phyloP scores from a whole-genome alignment of 2,329 filamentous ascomycete species.

The Paradendryphiella salina region DNA sequence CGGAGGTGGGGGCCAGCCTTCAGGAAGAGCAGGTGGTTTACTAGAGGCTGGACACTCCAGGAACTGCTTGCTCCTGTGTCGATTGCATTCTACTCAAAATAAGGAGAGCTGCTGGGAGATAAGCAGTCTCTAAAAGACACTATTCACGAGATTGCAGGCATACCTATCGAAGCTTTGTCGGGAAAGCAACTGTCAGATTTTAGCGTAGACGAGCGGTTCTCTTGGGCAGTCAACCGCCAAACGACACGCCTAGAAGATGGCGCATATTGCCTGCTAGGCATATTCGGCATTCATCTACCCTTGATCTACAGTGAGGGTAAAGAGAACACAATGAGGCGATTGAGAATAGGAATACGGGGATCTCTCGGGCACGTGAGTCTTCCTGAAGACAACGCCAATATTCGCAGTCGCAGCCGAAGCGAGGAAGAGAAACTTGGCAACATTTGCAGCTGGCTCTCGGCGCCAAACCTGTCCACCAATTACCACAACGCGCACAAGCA shows the following conservation, averaged over 20 bases:
- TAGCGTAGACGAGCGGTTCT: constrained; percentile 18
- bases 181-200: constrained; percentile 7
- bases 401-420: constrained; percentile 2
- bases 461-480: constrained; percentile 45
- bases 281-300: constrained; percentile 15
- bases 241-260: constrained; percentile 26
- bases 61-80: constrained; percentile 19
- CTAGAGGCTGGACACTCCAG: constrained; percentile 25
- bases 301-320: constrained; percentile 22
- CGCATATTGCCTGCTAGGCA: constrained; percentile 21
- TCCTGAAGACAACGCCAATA: constrained; percentile 15
- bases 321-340: constrained; percentile 14
- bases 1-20: constrained; percentile 7
- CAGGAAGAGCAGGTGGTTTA: constrained; percentile 20
- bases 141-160: constrained; percentile 13
- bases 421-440: constrained; percentile 8
- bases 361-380: no score
- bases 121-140: constrained; percentile 9
- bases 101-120: constrained; percentile 9
- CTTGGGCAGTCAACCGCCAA: constrained; percentile 28
- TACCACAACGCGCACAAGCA: constrained; percentile 37
- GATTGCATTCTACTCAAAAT: constrained; percentile 19
- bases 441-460: constrained; percentile 38
- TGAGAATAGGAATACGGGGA: constrained; percentile 19
- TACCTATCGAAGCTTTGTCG: constrained; percentile 13